Base-by-base conservation (phyloP, 768 basidiomycete genomes). In the Vararia minispora region DNA sequence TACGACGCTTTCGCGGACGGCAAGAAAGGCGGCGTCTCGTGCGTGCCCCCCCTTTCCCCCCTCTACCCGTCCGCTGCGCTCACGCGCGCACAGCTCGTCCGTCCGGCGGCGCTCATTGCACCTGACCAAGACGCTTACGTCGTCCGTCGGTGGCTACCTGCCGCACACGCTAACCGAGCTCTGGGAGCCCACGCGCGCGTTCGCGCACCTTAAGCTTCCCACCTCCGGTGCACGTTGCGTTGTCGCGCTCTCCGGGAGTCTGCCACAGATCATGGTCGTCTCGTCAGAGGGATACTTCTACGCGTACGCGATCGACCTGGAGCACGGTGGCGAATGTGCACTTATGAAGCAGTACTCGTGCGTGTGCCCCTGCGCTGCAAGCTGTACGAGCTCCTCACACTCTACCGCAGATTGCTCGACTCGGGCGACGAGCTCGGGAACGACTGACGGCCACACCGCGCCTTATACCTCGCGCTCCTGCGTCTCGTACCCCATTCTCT, bases 201-300 rank as follows among this genome's bases (percentile, higher is more conserved):
- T 98, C 54, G 95, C 94, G 1, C 92, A 73, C 56, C 62, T 94
- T 41, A 77, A 86, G 52, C 58, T 99, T 17, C 89, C 91, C 35
- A 71, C 77, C 5, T 63, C 73, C 43, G 80, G 89, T 3, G 76
- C 79, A 9, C 69, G 87, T 42, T 90, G 83, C 52, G 78, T 92
- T 12, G 91, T 95, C 28, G 94, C 88, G 0, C 59, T 98, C 39
- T 86, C 81, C 55, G 78, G 82, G 90, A 90, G 89, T 6, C 84
- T 87, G 61, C 92, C 94, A 0, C 94, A 99, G 43, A 82, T 97
- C 9, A 94, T 95, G 88, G 91, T 99, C 17, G 76, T 98, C 40
- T 91, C 90, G 0, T 85, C 87, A 0, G 91, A 97, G 41, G 94
- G 94, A 1, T 85, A 89, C 50, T 94, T 95, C 57, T 97, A 99